Conservation (phyloP, 2,329 filamentous ascomycete genomes). For the Acrocalymma vagum region DNA sequence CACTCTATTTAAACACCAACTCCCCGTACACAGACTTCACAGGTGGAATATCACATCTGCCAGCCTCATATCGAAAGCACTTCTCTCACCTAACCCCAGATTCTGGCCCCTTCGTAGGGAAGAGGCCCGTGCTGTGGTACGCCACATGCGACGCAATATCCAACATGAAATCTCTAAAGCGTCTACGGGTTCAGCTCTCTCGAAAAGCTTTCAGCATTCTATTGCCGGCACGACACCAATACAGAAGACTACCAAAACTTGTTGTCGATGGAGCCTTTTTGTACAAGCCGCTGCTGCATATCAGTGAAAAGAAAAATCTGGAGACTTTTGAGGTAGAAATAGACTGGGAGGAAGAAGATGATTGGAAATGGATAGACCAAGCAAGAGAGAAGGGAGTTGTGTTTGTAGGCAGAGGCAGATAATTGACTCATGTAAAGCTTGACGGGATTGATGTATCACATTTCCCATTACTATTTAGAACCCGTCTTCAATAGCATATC, state of each 20-base stretch:
- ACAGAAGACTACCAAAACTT: background rate
- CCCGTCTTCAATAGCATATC: no score
- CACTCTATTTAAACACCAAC: conserved; percentile 5
- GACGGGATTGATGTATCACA: no score
- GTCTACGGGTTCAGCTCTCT: conserved; percentile 1
- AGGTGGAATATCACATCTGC: conserved; percentile 1
- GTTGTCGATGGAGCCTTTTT: conserved; percentile 1
- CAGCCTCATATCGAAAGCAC: background rate
- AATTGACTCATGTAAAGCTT: no score
- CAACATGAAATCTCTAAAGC: conserved; percentile 3
- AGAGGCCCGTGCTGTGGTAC: background rate
- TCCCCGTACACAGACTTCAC: conserved; percentile 6
- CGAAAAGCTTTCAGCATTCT: background rate
- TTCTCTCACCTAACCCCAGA: no score
- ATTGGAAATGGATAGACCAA: no score
- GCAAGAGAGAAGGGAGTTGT: conserved; percentile 3
- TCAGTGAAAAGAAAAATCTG: background rate
- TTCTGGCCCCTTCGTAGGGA: background rate
- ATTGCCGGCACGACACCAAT: no score
- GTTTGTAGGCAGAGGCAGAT: no score
- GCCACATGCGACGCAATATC: conserved; percentile 1
- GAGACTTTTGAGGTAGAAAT: conserved; percentile 10
- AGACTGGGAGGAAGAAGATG: conserved; percentile 11
- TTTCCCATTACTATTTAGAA: no score
- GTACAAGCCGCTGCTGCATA: conserved; percentile 1